Conservation (phyloP, 192 early-diverging fungal genomes). For the Allomyces macrogynus region DNA sequence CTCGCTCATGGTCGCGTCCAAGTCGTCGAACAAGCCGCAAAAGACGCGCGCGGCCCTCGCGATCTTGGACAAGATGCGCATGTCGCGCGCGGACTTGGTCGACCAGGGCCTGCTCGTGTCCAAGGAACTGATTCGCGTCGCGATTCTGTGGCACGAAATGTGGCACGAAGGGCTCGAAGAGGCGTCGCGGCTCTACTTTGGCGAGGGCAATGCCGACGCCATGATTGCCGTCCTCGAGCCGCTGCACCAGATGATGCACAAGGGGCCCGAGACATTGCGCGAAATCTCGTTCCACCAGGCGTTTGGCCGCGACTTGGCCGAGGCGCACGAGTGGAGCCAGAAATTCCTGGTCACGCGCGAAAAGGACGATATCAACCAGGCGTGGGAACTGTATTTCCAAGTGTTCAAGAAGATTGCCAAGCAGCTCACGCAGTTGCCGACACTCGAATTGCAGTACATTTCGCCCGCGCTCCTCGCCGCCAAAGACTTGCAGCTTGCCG, state of each 20-base stretch:
- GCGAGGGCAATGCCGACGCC: slow-evolving; percentile 55
- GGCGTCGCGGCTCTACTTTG: slow-evolving; percentile 59
- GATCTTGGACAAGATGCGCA: slow-evolving; percentile 79
- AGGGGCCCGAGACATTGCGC: slow-evolving; percentile 68
- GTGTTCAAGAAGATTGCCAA: slow-evolving; percentile 59
- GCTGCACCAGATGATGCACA: slow-evolving; percentile 51
- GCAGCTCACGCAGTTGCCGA: slow-evolving; percentile 59
- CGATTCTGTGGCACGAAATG: slow-evolving; percentile 91
- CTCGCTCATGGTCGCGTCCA: slow-evolving; percentile 85
- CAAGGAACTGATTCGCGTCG: slow-evolving; percentile 86
- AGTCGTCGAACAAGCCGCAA: slow-evolving; percentile 49
- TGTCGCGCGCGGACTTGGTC: slow-evolving; percentile 62
- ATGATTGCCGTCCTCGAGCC: slow-evolving; percentile 76
- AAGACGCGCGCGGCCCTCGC: slow-evolving; percentile 51
- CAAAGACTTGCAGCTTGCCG: slow-evolving; percentile 62
- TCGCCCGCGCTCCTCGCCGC: slow-evolving; percentile 72
- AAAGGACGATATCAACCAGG: slow-evolving; percentile 67
- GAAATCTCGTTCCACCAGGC: slow-evolving; percentile 82
- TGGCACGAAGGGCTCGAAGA: slow-evolving; percentile 90
- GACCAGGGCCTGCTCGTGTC: slow-evolving; percentile 81
- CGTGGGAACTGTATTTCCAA: slow-evolving; percentile 76
- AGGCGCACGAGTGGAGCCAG: slow-evolving; percentile 66
- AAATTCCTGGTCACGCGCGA: slow-evolving; percentile 55
- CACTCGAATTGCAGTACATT: slow-evolving; percentile 69
- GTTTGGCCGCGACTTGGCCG: slow-evolving; percentile 64